Evolutionary conservation across 805 yeast genomes (phyloP).

Genomic region (Yueomyces sp.): DNA sequence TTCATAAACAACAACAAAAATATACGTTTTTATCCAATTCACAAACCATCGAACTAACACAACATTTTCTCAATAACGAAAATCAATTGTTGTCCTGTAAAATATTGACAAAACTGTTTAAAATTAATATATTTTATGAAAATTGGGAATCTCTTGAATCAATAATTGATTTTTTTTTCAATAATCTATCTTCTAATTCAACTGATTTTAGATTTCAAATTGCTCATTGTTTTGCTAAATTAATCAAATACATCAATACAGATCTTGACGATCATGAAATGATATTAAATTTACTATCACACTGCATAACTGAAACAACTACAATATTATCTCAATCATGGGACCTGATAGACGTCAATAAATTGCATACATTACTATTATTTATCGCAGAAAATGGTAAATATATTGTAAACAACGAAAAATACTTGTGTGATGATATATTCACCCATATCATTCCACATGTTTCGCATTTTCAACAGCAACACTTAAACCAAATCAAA

Average conservation of each 20-base stretch:
- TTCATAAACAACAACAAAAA: background rate
- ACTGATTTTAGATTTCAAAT: conserved; percentile 47
- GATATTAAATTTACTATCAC: conserved; percentile 14
- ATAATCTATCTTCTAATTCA: conserved; percentile 33
- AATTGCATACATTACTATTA: conserved; percentile 24
- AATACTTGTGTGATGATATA: conserved; percentile 1
- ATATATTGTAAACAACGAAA: conserved; percentile 6
- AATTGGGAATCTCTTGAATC: conserved; percentile 32
- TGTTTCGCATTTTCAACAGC: conserved; percentile 46
- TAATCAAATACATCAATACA: conserved; percentile 24
- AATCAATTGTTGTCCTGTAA: conserved; percentile 2
- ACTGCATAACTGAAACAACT: conserved; percentile 17
- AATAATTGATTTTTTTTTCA: conserved; percentile 35
- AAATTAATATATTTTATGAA: conserved; percentile 10
- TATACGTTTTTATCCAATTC: background rate
- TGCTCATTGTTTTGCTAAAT: conserved; percentile 51
- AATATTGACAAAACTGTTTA: conserved; percentile 14
- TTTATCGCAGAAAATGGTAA: conserved; percentile 23
- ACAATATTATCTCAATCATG: conserved; percentile 2
- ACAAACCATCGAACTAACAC: background rate
- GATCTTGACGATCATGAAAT: conserved; percentile 12
- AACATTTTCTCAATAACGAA: background rate
- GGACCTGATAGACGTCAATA: conserved; percentile 18
- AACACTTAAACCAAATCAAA: conserved; percentile 33
- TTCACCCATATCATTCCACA: conserved; percentile 26